Percentiles rank a stretch among this genome's conserved stretches.
Conservation (phyloP, 257 asterid species). For the Solanum habrochaites region DNA sequence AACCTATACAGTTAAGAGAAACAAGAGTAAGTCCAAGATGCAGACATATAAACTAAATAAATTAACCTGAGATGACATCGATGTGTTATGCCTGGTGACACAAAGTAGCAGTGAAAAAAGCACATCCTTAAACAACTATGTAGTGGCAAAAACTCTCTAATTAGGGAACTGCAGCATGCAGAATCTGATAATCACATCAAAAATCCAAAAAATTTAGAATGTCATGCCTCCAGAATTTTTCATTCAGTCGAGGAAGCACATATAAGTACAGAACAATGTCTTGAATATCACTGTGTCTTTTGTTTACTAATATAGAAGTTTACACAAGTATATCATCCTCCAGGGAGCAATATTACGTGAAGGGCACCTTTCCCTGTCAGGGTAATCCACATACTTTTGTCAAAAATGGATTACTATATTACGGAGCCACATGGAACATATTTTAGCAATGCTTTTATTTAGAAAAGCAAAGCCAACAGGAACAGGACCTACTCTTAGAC, state of each 20-base stretch:
- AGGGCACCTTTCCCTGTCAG: background rate
- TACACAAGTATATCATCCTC: background rate
- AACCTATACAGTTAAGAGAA: conserved; percentile 10
- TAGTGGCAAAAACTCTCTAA: background rate
- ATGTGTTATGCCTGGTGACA: background rate
- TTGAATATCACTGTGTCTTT: background rate
- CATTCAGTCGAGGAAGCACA: background rate
- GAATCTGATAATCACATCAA: background rate
- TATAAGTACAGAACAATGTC: background rate
- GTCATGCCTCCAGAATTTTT: background rate
- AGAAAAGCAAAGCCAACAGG: background rate
- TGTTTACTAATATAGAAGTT: background rate
- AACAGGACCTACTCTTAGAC: background rate
- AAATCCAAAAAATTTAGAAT: background rate
- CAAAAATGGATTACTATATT: background rate
- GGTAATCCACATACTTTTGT: background rate
- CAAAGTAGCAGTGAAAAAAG: background rate
- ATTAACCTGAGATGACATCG: background rate
- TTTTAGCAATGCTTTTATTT: background rate
- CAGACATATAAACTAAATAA: background rate
- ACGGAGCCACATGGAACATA: background rate
- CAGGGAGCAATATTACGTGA: background rate
- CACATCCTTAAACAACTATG: background rate
- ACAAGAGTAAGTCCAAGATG: background rate
- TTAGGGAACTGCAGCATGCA: background rate